These are phyloP conservation scores for Harringtonia aguacate DNA, from an alignment of 2,329 filamentous ascomycete genomes.

Conservation along the genomic window DNA sequence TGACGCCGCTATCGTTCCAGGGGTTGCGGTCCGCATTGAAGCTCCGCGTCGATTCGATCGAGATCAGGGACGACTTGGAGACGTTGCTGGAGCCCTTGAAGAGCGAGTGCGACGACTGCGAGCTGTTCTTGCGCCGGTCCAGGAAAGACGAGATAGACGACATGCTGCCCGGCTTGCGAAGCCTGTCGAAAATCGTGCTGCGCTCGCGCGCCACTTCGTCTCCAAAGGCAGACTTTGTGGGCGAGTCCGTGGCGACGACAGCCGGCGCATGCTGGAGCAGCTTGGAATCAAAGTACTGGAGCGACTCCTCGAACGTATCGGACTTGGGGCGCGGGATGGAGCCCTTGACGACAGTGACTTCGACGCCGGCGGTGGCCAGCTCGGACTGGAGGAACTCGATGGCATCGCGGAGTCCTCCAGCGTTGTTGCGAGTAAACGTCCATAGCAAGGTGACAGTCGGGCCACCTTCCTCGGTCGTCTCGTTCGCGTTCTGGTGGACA, in stretches of 20 bases:
- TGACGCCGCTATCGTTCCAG: slow-evolving; percentile 96
- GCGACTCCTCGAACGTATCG: slow-evolving; percentile 93
- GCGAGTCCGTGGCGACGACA: slow-evolving; percentile 73
- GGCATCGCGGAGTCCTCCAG: slow-evolving; percentile 86
- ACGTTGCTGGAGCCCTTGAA: slow-evolving; percentile 89
- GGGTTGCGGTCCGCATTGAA: slow-evolving; percentile 86
- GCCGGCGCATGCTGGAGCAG: slow-evolving; percentile 85
- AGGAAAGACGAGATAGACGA: slow-evolving; percentile 93
- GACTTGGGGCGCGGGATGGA: slow-evolving; percentile 97
- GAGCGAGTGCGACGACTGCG: slow-evolving; percentile 69
- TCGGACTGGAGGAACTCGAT: slow-evolving; percentile 87
- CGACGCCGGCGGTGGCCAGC: slow-evolving; percentile 80
- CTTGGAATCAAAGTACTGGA: slow-evolving; percentile 96
- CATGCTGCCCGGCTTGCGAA: slow-evolving; percentile 91
- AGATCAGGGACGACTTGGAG: slow-evolving; percentile 91
- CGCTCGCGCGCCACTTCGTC: slow-evolving; percentile 73
- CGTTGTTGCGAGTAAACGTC: slow-evolving; percentile 93
- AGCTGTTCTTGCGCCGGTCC: slow-evolving; percentile 88
- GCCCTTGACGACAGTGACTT: slow-evolving; percentile 77
- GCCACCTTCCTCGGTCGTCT: slow-evolving; percentile 44
- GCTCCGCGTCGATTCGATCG: slow-evolving; percentile 89
- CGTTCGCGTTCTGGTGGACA: slow-evolving; percentile 53
- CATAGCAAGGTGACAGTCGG: slow-evolving; percentile 57
- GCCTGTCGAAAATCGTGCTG: slow-evolving; percentile 77
- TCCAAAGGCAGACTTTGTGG: slow-evolving; percentile 73